Evolutionary conservation across 768 basidiomycete genomes (phyloP).

Genomic region (Amanita inopinata): DNA sequence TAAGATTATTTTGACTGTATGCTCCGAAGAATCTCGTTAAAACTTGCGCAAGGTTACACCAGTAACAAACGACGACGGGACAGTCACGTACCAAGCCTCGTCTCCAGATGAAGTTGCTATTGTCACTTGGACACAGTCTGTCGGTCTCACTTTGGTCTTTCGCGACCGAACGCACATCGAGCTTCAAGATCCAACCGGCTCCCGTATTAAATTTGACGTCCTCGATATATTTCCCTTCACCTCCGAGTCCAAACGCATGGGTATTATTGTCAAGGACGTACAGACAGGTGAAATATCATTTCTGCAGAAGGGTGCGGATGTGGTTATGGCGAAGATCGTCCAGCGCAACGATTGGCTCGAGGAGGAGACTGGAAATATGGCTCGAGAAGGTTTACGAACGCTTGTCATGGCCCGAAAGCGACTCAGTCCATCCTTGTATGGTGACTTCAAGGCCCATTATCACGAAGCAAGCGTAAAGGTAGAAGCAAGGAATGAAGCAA

Average conservation of each 20-base stretch:
- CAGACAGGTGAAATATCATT: constrained; percentile 76
- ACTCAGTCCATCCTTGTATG: constrained; percentile 58
- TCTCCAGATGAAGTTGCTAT: constrained; percentile 99
- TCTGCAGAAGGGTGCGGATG: constrained; percentile 95
- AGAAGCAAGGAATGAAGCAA: constrained; percentile 75
- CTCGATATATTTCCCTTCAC: constrained; percentile 98
- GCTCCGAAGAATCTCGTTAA: constrained; percentile 1
- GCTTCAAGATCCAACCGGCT: constrained; percentile 61
- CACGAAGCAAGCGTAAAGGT: constrained; percentile 72
- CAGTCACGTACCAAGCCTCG: constrained; percentile 94
- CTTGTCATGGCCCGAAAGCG: constrained; percentile 85
- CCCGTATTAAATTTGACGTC: constrained; percentile 65
- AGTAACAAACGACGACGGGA: constrained; percentile 88
- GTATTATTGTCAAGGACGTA: constrained; percentile 83
- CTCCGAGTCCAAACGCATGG: constrained; percentile 98
- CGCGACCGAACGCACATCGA: constrained; percentile 90
- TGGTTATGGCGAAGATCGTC: constrained; percentile 94
- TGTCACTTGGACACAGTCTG: constrained; percentile 93
- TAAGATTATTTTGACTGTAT: constrained; percentile 25
- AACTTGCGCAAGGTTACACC: constrained; percentile 73
- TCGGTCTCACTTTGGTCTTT: constrained; percentile 80
- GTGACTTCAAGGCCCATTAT: constrained; percentile 61
- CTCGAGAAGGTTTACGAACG: constrained; percentile 88
- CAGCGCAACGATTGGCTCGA: constrained; percentile 98
- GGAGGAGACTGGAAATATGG: constrained; percentile 98